These are phyloP conservation scores for Raphanus hybrid DNA, from an alignment of 441 rosid species.

Conservation along the genomic window DNA sequence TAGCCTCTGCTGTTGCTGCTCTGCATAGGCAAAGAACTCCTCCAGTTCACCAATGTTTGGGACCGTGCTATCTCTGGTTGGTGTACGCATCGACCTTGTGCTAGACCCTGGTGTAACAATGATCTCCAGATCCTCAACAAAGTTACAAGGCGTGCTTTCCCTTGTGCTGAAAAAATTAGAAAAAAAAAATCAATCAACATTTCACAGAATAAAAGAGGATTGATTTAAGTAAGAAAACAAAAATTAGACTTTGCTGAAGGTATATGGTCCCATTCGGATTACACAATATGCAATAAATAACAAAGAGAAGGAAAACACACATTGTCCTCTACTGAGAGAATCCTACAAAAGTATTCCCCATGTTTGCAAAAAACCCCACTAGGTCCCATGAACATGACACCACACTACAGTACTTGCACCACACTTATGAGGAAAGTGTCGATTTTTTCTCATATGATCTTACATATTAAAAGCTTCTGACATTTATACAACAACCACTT, in stretches of 20 bases:
- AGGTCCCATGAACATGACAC: conserved; percentile 64
- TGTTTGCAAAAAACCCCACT: conserved; percentile 32
- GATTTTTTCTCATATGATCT: conserved; percentile 24
- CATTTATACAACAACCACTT: conserved; percentile 26
- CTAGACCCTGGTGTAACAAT: conserved; percentile 54
- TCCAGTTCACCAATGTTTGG: conserved; percentile 54
- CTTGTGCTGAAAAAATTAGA: conserved; percentile 51
- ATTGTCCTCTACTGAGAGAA: conserved; percentile 38
- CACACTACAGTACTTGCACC: conserved; percentile 47
- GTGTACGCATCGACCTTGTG: conserved; percentile 41
- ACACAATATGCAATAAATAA: conserved; percentile 31
- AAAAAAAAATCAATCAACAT: conserved; percentile 10
- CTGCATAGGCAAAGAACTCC: conserved; percentile 63
- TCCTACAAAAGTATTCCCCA: conserved; percentile 42
- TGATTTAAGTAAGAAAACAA: conserved; percentile 21
- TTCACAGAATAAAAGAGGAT: not conserved
- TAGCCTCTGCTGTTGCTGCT: conserved; percentile 54
- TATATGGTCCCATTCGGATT: conserved; percentile 38
- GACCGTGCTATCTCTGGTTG: conserved; percentile 36
- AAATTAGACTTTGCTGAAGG: conserved; percentile 15
- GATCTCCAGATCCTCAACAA: conserved; percentile 43
- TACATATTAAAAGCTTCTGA: conserved; percentile 36
- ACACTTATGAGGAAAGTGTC: conserved; percentile 43
- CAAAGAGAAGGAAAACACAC: conserved; percentile 20
- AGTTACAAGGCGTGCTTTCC: conserved; percentile 67